Percentiles rank a stretch among this genome's conserved stretches.
These are phyloP conservation scores for Rhododendron molle DNA, from an alignment of 148 eudicot genomes.

Conservation along the genomic window DNA sequence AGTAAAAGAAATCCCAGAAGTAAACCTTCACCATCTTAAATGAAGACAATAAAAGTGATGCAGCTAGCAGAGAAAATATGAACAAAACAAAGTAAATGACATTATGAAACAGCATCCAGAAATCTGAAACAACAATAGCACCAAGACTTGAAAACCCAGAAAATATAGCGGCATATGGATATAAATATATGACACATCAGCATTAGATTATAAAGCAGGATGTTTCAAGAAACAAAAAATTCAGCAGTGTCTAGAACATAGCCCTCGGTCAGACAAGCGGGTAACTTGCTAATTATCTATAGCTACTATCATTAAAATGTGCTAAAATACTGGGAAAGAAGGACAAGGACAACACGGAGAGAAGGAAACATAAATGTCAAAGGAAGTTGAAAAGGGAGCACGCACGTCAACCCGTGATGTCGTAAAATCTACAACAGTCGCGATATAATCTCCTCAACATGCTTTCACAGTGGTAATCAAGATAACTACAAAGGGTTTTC, in stretches of 20 bases:
- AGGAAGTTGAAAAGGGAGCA: not conserved
- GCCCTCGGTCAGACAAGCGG: not conserved
- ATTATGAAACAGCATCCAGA: constrained; percentile 25
- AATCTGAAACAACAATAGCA: constrained; percentile 48
- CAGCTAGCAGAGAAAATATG: constrained; percentile 13
- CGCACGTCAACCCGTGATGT: not conserved
- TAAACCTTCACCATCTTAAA: constrained; percentile 30
- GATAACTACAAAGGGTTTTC: not conserved
- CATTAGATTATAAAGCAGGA: not conserved
- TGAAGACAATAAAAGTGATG: constrained; percentile 30
- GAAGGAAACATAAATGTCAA: not conserved
- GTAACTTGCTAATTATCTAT: constrained; percentile 23
- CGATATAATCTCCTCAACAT: not conserved
- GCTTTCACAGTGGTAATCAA: not conserved
- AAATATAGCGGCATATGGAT: not conserved
- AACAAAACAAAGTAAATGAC: not conserved
- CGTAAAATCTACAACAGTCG: not conserved
- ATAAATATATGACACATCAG: constrained; percentile 16
- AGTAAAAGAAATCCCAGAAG: constrained; percentile 12
- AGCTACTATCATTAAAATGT: not conserved
- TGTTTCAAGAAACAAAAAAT: constrained; percentile 13
- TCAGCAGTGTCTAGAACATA: constrained; percentile 30
- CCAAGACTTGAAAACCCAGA: not conserved
- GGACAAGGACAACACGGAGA: not conserved
- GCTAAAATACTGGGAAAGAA: not conserved